Evolutionary conservation across 2,329 filamentous ascomycete species (phyloP).

Genomic region (Exophiala alcalophila): DNA sequence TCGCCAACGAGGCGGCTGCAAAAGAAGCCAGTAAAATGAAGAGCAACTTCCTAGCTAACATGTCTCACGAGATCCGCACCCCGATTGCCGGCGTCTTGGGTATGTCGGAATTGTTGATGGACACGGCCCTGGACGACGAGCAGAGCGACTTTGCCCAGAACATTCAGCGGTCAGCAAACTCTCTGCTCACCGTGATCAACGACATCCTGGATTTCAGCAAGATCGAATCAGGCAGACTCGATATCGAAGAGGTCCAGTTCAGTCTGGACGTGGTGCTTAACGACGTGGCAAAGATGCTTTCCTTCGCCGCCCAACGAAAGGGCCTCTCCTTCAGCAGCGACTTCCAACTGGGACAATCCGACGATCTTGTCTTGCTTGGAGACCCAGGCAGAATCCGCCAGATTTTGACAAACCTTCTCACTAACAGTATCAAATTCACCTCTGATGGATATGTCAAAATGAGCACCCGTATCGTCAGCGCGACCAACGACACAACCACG

Average conservation of each 20-base stretch:
- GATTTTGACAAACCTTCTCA: conserved; percentile 74
- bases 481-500: conserved; percentile 62
- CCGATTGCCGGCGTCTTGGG: conserved; percentile 78
- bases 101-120: conserved; percentile 71
- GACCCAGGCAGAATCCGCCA: conserved; percentile 73
- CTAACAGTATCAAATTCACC: conserved; percentile 74
- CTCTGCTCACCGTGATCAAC: conserved; percentile 75
- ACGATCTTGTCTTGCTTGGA: conserved; percentile 68
- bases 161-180: conserved; percentile 74
- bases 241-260: conserved; percentile 79
- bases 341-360: conserved; percentile 60
- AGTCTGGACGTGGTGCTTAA: conserved; percentile 68
- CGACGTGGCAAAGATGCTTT: conserved; percentile 75
- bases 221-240: conserved; percentile 71
- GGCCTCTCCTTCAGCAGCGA: conserved; percentile 66
- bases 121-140: conserved; percentile 66
- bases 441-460: conserved; percentile 66
- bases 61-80: conserved; percentile 76
- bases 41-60: conserved; percentile 74
- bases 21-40: conserved; percentile 79
- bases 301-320: conserved; percentile 73
- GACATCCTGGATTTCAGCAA: conserved; percentile 82
- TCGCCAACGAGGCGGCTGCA: conserved; percentile 73
- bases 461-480: conserved; percentile 60
- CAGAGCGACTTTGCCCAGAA: conserved; percentile 73